Percentiles rank a stretch among this genome's conserved stretches.
These are phyloP conservation scores for Urtica urens DNA, from an alignment of 306 rosid species.

Conservation along the genomic window DNA sequence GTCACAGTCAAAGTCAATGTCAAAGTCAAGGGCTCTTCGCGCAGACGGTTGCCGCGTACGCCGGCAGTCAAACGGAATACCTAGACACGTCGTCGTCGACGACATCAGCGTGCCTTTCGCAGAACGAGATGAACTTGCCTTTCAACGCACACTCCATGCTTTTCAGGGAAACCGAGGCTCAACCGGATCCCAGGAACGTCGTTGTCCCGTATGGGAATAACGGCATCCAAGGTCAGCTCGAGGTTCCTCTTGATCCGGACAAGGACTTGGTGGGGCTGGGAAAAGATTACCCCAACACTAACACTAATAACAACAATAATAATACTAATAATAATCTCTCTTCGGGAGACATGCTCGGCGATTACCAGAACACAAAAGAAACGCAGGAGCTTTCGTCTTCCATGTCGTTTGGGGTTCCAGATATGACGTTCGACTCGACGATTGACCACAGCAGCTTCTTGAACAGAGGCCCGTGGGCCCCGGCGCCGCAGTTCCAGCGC, in stretches of 20 bases:
- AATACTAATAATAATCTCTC: slow-evolving; percentile 48
- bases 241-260: slow-evolving; percentile 48
- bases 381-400: slow-evolving; percentile 86
- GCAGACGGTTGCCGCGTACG: too few relatives aligned
- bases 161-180: slow-evolving; percentile 62
- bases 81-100: slow-evolving; percentile 96
- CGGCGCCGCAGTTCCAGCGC: slow-evolving; percentile 63
- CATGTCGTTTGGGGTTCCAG: slow-evolving; percentile 83
- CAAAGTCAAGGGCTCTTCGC: slow-evolving; percentile 53
- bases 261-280: slow-evolving; percentile 45
- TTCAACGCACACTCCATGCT: slow-evolving; percentile 60
- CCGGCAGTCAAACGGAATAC: slow-evolving; percentile 61
- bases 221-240: slow-evolving; percentile 47
- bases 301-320: too few relatives aligned
- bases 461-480: slow-evolving; percentile 64
- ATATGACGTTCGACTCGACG: slow-evolving; percentile 71
- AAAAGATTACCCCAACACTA: slow-evolving; percentile 53
- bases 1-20: too few relatives aligned
- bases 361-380: slow-evolving; percentile 50
- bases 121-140: slow-evolving; percentile 51
- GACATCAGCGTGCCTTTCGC: slow-evolving; percentile 76
- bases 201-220: slow-evolving; percentile 42
- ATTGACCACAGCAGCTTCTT: slow-evolving; percentile 62
- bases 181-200: slow-evolving; percentile 46
- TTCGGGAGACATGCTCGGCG: slow-evolving; percentile 47